Evolutionary conservation across 345 rosid genomes (phyloP).

Genomic region (Heritiera fomes): DNA sequence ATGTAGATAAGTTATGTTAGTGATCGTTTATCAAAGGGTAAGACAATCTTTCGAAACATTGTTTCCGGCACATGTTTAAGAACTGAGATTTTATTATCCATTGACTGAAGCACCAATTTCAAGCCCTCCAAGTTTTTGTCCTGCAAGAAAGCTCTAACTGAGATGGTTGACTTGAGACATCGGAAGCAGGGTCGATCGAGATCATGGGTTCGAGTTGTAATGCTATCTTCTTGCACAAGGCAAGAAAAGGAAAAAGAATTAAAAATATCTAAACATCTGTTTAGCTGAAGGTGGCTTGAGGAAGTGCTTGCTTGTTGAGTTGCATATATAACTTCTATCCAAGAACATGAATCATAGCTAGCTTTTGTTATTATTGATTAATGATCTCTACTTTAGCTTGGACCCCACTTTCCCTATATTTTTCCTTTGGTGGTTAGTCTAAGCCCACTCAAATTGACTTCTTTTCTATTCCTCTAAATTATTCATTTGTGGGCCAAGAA

Average conservation of each 20-base stretch:
- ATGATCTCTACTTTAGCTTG: background rate
- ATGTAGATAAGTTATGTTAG: conserved; percentile 19
- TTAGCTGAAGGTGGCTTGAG: background rate
- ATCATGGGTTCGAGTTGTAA: background rate
- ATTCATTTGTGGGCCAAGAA: conserved; percentile 1
- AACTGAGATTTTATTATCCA: background rate
- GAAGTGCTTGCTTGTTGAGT: background rate
- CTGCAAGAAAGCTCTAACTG: background rate
- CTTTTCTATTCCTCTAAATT: background rate
- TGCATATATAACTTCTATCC: background rate
- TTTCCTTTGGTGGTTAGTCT: background rate
- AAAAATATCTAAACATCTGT: background rate
- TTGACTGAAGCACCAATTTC: background rate
- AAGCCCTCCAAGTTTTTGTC: background rate
- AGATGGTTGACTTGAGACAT: background rate
- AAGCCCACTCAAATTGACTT: conserved; percentile 19
- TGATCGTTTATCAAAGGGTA: background rate
- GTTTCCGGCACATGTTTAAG: background rate
- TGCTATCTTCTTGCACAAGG: background rate
- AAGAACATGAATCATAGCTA: background rate
- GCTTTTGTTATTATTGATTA: background rate
- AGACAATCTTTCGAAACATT: background rate
- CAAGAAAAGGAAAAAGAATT: too few species aligned
- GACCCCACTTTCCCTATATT: background rate
- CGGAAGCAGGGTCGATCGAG: too few species aligned